These are phyloP conservation scores for Populus euphratica DNA, from an alignment of 345 rosid species.

Conservation along the genomic window DNA sequence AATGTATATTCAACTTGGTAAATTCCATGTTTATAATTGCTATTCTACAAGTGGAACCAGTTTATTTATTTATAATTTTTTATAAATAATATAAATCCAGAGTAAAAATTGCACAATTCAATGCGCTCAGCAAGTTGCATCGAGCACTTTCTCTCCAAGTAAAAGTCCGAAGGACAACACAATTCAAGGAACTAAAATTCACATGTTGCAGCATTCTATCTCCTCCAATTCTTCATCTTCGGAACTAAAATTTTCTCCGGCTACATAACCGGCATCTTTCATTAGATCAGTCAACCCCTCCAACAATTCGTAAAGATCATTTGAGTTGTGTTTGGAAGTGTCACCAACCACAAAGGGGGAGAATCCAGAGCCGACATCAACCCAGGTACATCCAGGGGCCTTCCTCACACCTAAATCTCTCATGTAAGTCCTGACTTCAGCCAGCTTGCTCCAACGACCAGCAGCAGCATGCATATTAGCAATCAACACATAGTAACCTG, in stretches of 20 bases:
- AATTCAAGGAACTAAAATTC: too few species aligned
- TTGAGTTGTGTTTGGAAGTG: slow-evolving; percentile 40
- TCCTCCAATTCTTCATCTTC: slow-evolving; percentile 8
- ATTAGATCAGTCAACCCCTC: slow-evolving; percentile 60
- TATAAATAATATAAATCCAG: too few species aligned
- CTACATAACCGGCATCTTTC: slow-evolving; percentile 37
- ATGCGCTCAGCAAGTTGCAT: too few species aligned
- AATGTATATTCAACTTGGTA: too few species aligned
- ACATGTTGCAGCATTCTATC: neutral
- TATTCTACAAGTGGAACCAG: too few species aligned
- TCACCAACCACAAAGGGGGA: slow-evolving; percentile 55
- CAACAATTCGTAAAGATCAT: slow-evolving; percentile 45
- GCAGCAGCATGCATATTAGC: slow-evolving; percentile 77
- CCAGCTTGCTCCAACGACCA: slow-evolving; percentile 61
- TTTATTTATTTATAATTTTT: too few species aligned
- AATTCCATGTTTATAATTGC: too few species aligned
- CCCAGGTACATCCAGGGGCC: slow-evolving; percentile 72
- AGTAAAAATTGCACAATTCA: too few species aligned
- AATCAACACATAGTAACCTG: slow-evolving; percentile 65
- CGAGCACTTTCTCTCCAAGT: too few species aligned
- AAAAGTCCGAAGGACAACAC: too few species aligned
- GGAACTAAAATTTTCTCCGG: neutral
- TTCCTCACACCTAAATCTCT: slow-evolving; percentile 67
- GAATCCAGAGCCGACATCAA: slow-evolving; percentile 53
- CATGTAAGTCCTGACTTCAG: slow-evolving; percentile 61